phyloP scores from a whole-genome alignment of 179 eudicot species.

The Pouteria campechiana region DNA sequence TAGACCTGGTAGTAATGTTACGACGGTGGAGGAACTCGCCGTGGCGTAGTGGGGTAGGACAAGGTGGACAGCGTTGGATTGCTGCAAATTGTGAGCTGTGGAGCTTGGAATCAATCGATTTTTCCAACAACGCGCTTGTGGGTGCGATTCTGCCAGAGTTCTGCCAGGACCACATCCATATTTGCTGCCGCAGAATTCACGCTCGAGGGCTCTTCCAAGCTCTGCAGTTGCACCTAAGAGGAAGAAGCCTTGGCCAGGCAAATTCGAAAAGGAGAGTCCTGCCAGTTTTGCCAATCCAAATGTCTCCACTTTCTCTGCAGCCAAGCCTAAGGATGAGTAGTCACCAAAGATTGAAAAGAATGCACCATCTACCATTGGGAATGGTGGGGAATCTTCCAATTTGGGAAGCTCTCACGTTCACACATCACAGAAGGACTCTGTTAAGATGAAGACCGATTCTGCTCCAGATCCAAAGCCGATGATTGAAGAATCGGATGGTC shows the following conservation, averaged over 20 bases:
- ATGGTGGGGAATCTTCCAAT: conserved; percentile 17
- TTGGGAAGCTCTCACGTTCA: conserved; percentile 9
- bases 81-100: no score
- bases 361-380: conserved; percentile 26
- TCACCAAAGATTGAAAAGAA: conserved; percentile 29
- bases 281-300: conserved; percentile 13
- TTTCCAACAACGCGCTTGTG: no score
- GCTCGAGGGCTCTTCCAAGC: conserved; percentile 26
- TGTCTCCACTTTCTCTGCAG: conserved; percentile 23
- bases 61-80: no score
- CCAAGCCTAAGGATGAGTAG: conserved; percentile 40
- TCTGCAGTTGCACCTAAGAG: conserved; percentile 71
- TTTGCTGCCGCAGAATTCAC: conserved; percentile 19
- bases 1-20: no score
- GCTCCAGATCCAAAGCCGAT: conserved; percentile 6
- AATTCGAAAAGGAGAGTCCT: conserved; percentile 28
- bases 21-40: no score
- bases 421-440: background rate
- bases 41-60: no score
- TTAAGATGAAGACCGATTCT: conserved; percentile 5
- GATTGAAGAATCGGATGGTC: conserved; percentile 19
- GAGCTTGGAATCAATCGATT: no score
- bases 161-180: conserved; percentile 10
- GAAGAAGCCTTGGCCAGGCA: conserved; percentile 54
- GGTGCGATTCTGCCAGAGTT: conserved; percentile 26